Evolutionary conservation across 2,329 filamentous ascomycete species (phyloP).

Genomic region (Fusarium scirpi): DNA sequence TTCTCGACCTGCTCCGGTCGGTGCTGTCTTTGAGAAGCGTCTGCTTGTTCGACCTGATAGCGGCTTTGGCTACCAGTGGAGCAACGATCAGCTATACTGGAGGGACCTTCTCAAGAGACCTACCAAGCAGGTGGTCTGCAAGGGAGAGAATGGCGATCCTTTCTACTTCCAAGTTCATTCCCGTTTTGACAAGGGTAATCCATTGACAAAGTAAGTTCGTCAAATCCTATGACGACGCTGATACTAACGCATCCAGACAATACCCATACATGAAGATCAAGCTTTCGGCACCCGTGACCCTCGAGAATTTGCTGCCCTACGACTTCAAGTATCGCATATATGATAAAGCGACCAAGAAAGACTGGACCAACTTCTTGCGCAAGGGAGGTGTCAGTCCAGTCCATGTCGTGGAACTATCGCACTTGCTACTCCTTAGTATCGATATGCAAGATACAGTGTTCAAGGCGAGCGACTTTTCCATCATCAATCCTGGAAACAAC

Average conservation of each 20-base stretch:
- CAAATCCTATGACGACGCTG: fast-evolving
- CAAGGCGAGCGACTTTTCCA: conserved; percentile 94
- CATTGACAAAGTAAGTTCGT: conserved; percentile 73
- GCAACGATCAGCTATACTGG: conserved; percentile 90
- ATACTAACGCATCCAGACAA: conserved; percentile 61
- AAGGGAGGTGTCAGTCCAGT: conserved; percentile 98
- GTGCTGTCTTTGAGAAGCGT: conserved; percentile 89
- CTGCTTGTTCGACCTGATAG: conserved; percentile 91
- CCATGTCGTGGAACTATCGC: conserved; percentile 95
- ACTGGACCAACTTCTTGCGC: conserved; percentile 97
- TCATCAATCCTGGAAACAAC: conserved; percentile 90
- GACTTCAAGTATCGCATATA: conserved; percentile 99
- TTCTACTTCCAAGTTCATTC: conserved; percentile 98
- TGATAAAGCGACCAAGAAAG: conserved; percentile 97
- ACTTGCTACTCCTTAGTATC: conserved; percentile 89
- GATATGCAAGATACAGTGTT: conserved; percentile 97
- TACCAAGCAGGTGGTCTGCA: conserved; percentile 88
- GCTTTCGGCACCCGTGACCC: conserved; percentile 89
- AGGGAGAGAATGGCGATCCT: conserved; percentile 85
- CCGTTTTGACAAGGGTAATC: conserved; percentile 84
- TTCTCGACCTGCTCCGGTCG: conserved; percentile 88
- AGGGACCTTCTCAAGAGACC: conserved; percentile 87
- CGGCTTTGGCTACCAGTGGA: conserved; percentile 97
- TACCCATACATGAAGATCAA: conserved; percentile 97
- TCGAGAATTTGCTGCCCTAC: conserved; percentile 94